Conservation (phyloP, 2,329 filamentous ascomycete genomes). For the Aspergillus novofumigatus region DNA sequence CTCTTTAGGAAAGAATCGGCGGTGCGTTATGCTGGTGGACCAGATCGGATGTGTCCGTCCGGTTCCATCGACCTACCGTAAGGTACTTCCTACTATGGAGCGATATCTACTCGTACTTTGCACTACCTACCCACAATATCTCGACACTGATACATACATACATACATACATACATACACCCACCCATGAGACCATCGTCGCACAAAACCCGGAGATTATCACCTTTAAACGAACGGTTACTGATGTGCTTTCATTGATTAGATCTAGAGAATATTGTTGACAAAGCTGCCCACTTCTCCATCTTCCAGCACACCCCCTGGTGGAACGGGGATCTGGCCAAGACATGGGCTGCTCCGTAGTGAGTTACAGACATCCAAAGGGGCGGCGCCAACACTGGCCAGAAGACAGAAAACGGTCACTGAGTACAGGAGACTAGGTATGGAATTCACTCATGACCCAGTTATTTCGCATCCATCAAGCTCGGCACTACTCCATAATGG, state of each 20-base stretch:
- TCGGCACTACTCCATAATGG: neutral
- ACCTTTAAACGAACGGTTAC: neutral
- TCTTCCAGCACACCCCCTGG: neutral
- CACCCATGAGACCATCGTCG: neutral
- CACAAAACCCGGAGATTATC: neutral
- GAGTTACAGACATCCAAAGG: neutral
- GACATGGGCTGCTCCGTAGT: neutral
- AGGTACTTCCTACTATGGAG: neutral
- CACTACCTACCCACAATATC: neutral
- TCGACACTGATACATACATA: neutral
- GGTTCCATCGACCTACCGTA: neutral
- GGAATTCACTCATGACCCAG: neutral
- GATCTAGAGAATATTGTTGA: neutral
- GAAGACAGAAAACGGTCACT: neutral
- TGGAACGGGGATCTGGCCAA: neutral
- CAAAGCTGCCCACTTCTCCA: neutral
- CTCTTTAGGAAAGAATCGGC: conserved; percentile 3
- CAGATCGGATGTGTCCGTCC: conserved; percentile 8
- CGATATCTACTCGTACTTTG: neutral
- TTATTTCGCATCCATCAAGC: neutral
- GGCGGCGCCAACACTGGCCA: neutral
- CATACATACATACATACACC: too few relatives aligned
- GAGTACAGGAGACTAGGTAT: neutral
- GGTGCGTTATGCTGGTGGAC: conserved; percentile 8
- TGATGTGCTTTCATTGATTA: neutral